These are phyloP conservation scores for Schizosaccharomyces japonicus DNA, from an alignment of 805 yeast species.

Conservation along the genomic window DNA sequence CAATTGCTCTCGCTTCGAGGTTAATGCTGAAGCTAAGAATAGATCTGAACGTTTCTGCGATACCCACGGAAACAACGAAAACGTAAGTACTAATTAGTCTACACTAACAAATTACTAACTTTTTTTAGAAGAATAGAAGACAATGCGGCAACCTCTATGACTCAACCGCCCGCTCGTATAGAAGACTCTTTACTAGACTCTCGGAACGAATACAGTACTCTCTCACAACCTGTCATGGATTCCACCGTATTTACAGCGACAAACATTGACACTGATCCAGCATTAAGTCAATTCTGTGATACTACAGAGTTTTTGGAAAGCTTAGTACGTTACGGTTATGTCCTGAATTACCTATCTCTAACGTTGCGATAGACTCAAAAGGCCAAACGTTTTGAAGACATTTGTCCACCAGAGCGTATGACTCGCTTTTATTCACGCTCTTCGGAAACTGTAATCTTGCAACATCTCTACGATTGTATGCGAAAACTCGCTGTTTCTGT, in stretches of 20 bases:
- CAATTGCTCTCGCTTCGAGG: slow-evolving; percentile 26
- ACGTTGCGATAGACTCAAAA: slow-evolving; percentile 10
- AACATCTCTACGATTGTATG: slow-evolving; percentile 22
- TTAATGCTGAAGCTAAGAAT: slow-evolving; percentile 30
- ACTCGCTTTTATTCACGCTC: slow-evolving; percentile 29
- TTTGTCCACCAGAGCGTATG: slow-evolving; percentile 21
- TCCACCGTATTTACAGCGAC: too few species aligned
- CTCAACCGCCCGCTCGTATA: slow-evolving; percentile 4
- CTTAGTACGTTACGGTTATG: not conserved
- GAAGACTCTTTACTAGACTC: not conserved
- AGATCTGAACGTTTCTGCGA: slow-evolving; percentile 12
- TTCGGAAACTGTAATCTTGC: slow-evolving; percentile 22
- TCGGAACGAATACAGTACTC: not conserved
- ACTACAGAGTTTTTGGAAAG: slow-evolving; percentile 11
- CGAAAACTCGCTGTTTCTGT: slow-evolving; percentile 21
- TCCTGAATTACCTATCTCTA: not conserved
- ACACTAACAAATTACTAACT: not conserved
- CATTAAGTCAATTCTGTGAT: slow-evolving; percentile 8
- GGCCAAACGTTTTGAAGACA: slow-evolving; percentile 12
- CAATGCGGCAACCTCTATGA: slow-evolving; percentile 5
- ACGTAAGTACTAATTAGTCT: not conserved
- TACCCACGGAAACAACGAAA: not conserved
- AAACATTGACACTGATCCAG: slow-evolving; percentile 4
- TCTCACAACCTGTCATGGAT: not conserved
- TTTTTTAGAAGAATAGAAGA: not conserved